Conservation (phyloP, 2,329 filamentous ascomycete genomes). For the Colletotrichum caudatum region DNA sequence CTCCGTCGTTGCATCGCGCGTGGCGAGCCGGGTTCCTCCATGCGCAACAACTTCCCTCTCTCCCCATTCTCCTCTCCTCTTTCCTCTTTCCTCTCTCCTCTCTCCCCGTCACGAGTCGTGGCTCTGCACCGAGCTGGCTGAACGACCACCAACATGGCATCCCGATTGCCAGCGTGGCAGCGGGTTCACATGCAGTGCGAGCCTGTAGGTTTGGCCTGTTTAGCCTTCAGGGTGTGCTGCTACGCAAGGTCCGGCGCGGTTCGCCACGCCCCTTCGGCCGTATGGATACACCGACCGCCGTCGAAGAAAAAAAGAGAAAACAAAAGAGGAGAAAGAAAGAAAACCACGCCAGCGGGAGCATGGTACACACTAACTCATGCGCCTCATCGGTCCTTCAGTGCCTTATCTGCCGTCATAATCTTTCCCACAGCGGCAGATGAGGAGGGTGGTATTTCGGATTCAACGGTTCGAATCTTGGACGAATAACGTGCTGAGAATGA, state of each 20-base stretch:
- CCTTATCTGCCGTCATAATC: constrained; percentile 6
- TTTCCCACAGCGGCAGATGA: background rate
- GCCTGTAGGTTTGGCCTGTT: constrained; percentile 14
- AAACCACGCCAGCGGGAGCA: background rate
- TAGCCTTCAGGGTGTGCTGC: constrained; percentile 1
- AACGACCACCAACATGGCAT: constrained; percentile 5
- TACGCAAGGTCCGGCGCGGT: constrained; percentile 7
- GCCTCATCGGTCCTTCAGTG: background rate
- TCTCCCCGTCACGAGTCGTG: constrained; percentile 32
- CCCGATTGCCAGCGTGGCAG: constrained; percentile 2
- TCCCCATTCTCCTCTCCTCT: background rate
- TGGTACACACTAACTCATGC: constrained; percentile 4
- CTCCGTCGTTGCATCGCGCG: constrained; percentile 18
- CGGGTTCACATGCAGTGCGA: constrained; percentile 19
- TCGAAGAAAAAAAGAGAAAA: too few species aligned
- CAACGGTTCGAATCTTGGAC: constrained; percentile 11
- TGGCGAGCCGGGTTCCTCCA: constrained; percentile 26
- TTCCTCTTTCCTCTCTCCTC: background rate
- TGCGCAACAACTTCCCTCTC: constrained; percentile 4
- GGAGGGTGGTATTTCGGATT: constrained; percentile 34
- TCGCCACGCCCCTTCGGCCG: constrained; percentile 3
- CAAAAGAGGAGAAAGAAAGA: too few species aligned
- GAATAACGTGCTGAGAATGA: constrained; percentile 16
- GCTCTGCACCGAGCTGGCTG: constrained; percentile 24
- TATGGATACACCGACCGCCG: background rate